These are phyloP conservation scores for Coffea humblotiana DNA, from an alignment of 305 asterid genomes.

Conservation along the genomic window DNA sequence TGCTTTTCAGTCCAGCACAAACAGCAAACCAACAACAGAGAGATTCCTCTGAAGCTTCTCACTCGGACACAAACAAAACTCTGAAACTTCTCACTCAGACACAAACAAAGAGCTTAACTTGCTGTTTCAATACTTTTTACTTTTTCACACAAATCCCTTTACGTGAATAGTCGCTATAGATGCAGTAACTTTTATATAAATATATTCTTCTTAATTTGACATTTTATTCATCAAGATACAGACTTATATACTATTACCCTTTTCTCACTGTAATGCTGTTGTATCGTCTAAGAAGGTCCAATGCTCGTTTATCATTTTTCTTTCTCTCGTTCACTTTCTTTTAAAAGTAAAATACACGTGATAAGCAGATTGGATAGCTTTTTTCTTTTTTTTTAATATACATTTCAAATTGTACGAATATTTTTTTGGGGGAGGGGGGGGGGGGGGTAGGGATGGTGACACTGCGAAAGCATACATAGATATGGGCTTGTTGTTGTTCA, in stretches of 20 bases:
- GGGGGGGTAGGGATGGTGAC: background rate
- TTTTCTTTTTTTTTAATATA: background rate
- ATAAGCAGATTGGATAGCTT: background rate
- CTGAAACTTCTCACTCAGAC: conserved; percentile 2
- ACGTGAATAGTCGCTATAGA: no score
- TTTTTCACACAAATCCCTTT: no score
- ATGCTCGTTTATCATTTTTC: background rate
- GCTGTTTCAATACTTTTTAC: no score
- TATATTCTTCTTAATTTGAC: no score
- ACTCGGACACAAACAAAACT: no score
- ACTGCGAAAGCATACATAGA: background rate
- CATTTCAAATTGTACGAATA: background rate
- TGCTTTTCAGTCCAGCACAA: background rate
- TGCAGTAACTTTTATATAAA: no score
- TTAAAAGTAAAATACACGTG: no score
- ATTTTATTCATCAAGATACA: no score
- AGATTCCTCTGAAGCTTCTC: conserved; percentile 21
- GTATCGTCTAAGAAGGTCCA: background rate
- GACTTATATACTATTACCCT: no score
- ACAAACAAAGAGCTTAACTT: background rate
- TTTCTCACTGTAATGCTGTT: no score
- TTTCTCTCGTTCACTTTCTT: background rate
- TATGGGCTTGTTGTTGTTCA: background rate
- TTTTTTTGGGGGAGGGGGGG: no score
- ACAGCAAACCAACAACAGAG: conserved; percentile 3